Evolutionary conservation across 108 stramenopile genomes (phyloP), one percentile per base, ranked within the genome.

Genomic region (Cyclotella distinguenda): DNA sequence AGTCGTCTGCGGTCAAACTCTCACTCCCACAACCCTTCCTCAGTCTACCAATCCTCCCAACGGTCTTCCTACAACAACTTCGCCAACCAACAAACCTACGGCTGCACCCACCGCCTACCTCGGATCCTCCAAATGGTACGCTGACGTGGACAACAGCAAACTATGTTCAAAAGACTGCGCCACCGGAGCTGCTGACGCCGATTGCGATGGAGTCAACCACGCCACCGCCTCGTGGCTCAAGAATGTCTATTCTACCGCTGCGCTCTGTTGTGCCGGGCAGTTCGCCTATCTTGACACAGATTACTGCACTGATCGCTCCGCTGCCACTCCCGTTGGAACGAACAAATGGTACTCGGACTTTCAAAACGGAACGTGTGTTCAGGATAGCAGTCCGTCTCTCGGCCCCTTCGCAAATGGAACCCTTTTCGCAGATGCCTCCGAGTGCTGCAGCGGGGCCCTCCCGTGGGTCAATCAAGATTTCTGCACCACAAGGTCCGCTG

Each of bases 371-470:
- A 27, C n/a, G 11, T 60, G 58, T 43, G 28, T 30, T 26, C 7
- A 26, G 25, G 58, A 60, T 18, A 28, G 28, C 43, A 21, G 18
- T 28, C 27, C 43, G 6, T 6, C 34, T 27, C 4, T 8, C 25
- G 42, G 42, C 4, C 31, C 43, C 10, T 15, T 28, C 10, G 18
- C 6, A 19, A 13, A 40, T 9, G 42, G 27, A 10, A 44, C 40
- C 6, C 58, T 60, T 15, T 60, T 33, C 13, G 58, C 25, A 23
- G 44, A 40, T 6, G 40, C 43, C 43, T 23, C 27, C 10, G 42
- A n/a, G 8, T 60, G 58, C 58, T 60, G 58, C 26, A n/a, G 42
- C 8, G 58, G 58, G 15, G 58, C 58, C 31, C 43, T 60, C 10
- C 42, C 42, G 6, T 60, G 58, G 58, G 4, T 60, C 28, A 43